A percentile compares a stretch with the other conserved stretches of the same genome.
Evolutionary conservation across 306 rosid genomes (phyloP).

Genomic region (Malus sieversii): DNA sequence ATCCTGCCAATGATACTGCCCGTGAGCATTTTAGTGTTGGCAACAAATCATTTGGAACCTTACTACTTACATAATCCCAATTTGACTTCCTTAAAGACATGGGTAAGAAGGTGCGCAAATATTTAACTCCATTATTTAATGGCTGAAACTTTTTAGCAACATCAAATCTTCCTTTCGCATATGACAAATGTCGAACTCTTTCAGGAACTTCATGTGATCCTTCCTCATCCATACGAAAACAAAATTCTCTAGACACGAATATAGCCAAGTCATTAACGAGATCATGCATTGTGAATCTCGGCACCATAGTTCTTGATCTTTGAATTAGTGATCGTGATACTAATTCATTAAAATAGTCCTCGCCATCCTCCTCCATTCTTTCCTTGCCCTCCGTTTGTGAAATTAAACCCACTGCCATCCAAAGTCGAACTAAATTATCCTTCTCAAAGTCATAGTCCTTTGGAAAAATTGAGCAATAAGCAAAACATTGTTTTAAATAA

Average conservation of each 20-base stretch:
- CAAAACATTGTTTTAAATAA: slow-evolving; percentile 12
- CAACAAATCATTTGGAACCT: not conserved
- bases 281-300: not conserved
- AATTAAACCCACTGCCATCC: slow-evolving; percentile 20
- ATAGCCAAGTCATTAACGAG: not conserved
- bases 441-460: not conserved
- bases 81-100: fast-evolving
- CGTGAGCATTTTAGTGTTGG: not conserved
- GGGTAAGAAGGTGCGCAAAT: not conserved
- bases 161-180: fast-evolving
- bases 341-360: not conserved
- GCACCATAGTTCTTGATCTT: not conserved
- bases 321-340: slow-evolving; percentile 6
- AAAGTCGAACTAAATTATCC: not conserved
- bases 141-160: not conserved
- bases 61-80: not conserved
- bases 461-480: slow-evolving; percentile 10
- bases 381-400: not conserved
- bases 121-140: not conserved
- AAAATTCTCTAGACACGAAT: not conserved
- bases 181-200: not conserved
- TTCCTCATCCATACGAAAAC: not conserved
- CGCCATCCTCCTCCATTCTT: not conserved
- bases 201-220: not conserved
- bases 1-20: not conserved